A percentile compares a stretch with the other conserved stretches of the same genome.
Evolutionary conservation across 2,329 filamentous ascomycete genomes (phyloP).

Genomic region (Botryotinia narcissicola): DNA sequence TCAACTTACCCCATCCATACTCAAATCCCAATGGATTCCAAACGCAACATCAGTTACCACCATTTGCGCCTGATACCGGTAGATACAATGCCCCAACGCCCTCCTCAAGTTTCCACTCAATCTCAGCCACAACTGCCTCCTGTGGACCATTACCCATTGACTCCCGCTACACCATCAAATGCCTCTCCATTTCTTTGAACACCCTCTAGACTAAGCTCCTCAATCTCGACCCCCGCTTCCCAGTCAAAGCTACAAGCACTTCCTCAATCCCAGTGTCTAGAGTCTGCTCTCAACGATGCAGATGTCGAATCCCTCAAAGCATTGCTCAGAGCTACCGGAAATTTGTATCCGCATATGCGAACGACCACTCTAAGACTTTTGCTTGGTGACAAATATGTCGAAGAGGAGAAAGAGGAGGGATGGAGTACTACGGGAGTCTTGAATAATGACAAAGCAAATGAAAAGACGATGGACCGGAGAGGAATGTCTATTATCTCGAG

Average conservation of each 20-base stretch:
- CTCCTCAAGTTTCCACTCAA: not conserved
- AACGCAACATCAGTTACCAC: not conserved
- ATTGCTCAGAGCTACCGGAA: not conserved
- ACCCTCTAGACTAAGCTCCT: not conserved
- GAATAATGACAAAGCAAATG: not conserved
- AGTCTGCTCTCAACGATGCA: not conserved
- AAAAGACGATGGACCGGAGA: not conserved
- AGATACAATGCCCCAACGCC: not conserved
- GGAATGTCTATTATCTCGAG: not conserved
- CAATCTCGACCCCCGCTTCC: not conserved
- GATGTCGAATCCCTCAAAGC: not conserved
- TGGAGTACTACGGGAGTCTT: not conserved
- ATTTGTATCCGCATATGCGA: conserved; percentile 5
- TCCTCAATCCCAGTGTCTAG: not conserved
- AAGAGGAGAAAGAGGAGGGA: not conserved
- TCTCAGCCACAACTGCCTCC: not conserved
- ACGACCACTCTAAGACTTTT: not conserved
- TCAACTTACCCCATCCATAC: not conserved
- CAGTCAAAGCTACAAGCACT: not conserved
- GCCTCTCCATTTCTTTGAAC: not conserved
- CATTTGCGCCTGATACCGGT: not conserved
- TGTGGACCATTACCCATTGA: not conserved
- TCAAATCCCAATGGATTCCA: not conserved
- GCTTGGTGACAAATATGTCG: not conserved
- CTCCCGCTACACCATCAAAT: not conserved